Evolutionary conservation across 257 asterid genomes (phyloP), one percentile per base, ranked within the genome.

Genomic region (Knoxia roxburghii): DNA sequence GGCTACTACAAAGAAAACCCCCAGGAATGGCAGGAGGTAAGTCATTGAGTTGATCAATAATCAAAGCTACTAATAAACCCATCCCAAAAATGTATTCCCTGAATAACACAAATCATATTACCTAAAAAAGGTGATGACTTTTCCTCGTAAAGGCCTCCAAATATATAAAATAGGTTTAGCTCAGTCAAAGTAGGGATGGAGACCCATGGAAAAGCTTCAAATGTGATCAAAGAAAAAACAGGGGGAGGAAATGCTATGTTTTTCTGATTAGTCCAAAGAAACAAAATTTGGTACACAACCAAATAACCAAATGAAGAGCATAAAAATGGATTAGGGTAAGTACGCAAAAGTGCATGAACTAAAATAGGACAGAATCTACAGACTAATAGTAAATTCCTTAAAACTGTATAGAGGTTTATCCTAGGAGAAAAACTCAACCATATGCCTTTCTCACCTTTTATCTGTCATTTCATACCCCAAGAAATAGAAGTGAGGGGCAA

Each of bases 11-110:
- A 70, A 93, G 75, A 71, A 93, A 87, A 69, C 91, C 95, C 30
- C 99, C 99, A 24, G 65, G 83, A 77, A 93, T 82, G 54, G 85
- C 78, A 35, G 90, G 82, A 63, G 96, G 95, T 61, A 90, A 68
- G 67, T 93, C 94, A 78, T 86, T 90, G 68, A 93, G 91, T 79
- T 93, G 99, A 89, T 90, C 99, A 69, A 90, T 84, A 96, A 93
- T 93, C 86, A 93, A 84, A 67, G 99, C 89, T 45, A 93, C 85
- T 72, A 93, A 80, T 71, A 97, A 97, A 76, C 99, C 88, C 51
- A 90, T n/a, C n/a, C 88, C 43, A 93, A 97, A 35, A 93, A 80
- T 0, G 96, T 90, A 69, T 84, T 59, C 68, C 99, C 99, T 26
- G 84, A 87, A n/a, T n/a, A n/a, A n/a, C n/a, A n/a, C n/a, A n/a